Evolutionary conservation across 2,329 filamentous ascomycete genomes (phyloP), one percentile per base, ranked within the genome.

Genomic region (Colletotrichum cereale): DNA sequence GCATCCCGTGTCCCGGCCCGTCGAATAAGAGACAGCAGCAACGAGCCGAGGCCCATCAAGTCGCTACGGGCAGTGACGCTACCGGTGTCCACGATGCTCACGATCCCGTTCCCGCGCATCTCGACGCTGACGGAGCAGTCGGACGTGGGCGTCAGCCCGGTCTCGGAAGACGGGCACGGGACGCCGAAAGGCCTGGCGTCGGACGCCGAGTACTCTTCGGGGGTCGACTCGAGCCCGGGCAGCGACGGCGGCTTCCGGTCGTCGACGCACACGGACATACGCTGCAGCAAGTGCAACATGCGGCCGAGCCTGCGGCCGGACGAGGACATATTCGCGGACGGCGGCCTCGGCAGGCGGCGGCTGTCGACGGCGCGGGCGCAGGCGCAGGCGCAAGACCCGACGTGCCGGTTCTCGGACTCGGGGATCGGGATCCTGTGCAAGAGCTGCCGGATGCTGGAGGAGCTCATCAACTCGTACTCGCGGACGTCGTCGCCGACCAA

Each of bases 221-320:
- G 69, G 1, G 69, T 72, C 2, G 69, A 72, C 11, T 72, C 69
- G 24, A 69, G 62, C 31, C 65, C 69, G 16, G 63, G 58, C 31
- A 72, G 69, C 47, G 69, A 58, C 29, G 60, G 44, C 40, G 50
- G 69, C 21, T 42, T 60, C 26, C 58, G 65, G 12, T 53, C 64
- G 53, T 72, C 65, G 7, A 61, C 34, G 0, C 63, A 58, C n/a
- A 64, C 65, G 7, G 69, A 72, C 12, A 72, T 72, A 7, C 58
- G 69, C 11, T 72, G 69, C 53, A 72, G 69, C 52, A 72, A 72
- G 21, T 72, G 69, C 47, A 69, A 72, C 60, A 72, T 72, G 66
- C 52, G 69, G 26, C 65, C 66, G 1, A 64, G 58, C 10, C 69
- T 72, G 29, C 69, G 65, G 5, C 60, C 69, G 1, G 36, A 68